These are phyloP conservation scores for Cyberlindnera euphorbiae DNA, from an alignment of 805 yeast species.

Conservation along the genomic window DNA sequence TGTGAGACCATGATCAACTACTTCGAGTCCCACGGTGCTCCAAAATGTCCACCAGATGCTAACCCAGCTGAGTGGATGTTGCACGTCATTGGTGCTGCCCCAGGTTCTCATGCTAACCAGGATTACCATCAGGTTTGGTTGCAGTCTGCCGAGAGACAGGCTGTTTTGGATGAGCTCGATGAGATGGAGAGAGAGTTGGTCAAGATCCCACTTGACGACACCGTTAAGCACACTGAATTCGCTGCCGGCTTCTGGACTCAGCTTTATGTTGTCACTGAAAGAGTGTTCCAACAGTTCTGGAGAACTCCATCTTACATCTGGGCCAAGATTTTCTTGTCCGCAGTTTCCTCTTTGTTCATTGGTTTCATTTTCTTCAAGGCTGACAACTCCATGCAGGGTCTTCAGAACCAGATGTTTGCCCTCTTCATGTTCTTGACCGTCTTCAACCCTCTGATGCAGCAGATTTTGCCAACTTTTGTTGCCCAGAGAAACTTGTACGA, in stretches of 20 bases:
- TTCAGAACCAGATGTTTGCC: constrained; percentile 81
- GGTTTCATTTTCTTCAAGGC: constrained; percentile 76
- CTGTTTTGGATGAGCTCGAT: constrained; percentile 55
- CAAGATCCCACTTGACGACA: constrained; percentile 29
- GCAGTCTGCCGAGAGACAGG: constrained; percentile 56
- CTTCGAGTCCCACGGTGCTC: constrained; percentile 63
- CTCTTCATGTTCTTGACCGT: constrained; percentile 62
- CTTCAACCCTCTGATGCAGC: constrained; percentile 54
- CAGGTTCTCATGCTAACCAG: constrained; percentile 68
- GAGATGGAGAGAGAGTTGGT: constrained; percentile 58
- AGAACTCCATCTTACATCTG: constrained; percentile 60
- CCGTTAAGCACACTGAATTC: constrained; percentile 34
- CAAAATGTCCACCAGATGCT: constrained; percentile 60
- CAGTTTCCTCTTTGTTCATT: constrained; percentile 56
- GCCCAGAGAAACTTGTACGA: constrained; percentile 63
- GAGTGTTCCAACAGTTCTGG: constrained; percentile 64
- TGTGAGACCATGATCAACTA: constrained; percentile 55
- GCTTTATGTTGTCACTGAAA: constrained; percentile 39
- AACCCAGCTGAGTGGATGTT: constrained; percentile 94
- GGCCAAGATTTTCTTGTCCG: constrained; percentile 52
- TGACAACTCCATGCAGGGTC: constrained; percentile 53
- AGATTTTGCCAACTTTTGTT: constrained; percentile 58
- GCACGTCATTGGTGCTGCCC: constrained; percentile 79
- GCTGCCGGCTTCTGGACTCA: constrained; percentile 42
- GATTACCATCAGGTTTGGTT: constrained; percentile 78